Evolutionary conservation across 2,329 filamentous ascomycete species (phyloP), one percentile per base, ranked within the genome.

Genomic region (Talaromyces piceae): DNA sequence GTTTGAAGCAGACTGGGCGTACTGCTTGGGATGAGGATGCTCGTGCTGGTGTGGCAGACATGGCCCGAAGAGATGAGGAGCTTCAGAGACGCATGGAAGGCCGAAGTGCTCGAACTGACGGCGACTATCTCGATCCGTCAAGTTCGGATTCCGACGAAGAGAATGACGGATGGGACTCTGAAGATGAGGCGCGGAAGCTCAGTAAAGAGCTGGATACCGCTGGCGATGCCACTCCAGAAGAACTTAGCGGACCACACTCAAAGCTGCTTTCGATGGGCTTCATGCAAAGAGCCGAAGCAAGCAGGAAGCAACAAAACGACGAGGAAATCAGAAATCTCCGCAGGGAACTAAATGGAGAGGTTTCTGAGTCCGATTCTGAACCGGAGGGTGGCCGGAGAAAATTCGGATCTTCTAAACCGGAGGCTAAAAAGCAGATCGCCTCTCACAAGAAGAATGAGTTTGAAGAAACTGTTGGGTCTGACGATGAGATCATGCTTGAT

Each of bases 1-100:
- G 84, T 52, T 77, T 90, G 54, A 88, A 87, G 64, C 83, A 86
- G 60, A 84, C 81, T 31, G 89, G 90, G 44, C 82, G 88, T 45
- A 86, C 86, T 3, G 85, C 83, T 0, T 95, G 90, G 91, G 91
- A 95, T 61, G 88, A 94, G 22, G 87, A 91, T 56, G 91, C 89
- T 56, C 82, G 88, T 46, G 75, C 82, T 18, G 86, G 86, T 5
- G 79, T 93, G 18, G 81, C 81, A 5, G 90, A 95, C 61, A 87
- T 93, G 81, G 88, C 88, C 0, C 78, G 84, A 53, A 80, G 86
- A 54, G 87, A 91, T 55, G 88, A 95, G 61, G 90, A 95, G 68
- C 75, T 95, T 49, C 82, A 86, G 51, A 80, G 81, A 58, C 81
- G 90, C 48, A 86, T 95, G 45, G 86, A 90, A 62, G 89, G 90